These are phyloP conservation scores for Psilocybe azurescens DNA, from an alignment of 768 basidiomycete species.

Conservation along the genomic window DNA sequence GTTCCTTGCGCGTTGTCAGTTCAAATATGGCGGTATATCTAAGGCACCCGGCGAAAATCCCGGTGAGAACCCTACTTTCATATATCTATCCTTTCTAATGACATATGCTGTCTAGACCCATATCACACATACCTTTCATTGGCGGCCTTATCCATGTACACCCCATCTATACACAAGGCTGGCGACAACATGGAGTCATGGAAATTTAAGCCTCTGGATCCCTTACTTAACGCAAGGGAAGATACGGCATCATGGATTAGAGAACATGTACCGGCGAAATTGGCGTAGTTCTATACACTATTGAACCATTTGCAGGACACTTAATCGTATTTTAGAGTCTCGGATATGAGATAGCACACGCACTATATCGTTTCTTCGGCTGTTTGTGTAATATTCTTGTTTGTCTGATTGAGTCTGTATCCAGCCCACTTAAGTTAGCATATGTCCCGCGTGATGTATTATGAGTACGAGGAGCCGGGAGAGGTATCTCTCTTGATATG, in stretches of 20 bases:
- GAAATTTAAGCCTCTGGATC: slow-evolving; percentile 66
- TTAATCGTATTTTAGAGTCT: neutral
- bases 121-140: slow-evolving; percentile 94
- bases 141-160: slow-evolving; percentile 77
- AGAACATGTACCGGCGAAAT: slow-evolving; percentile 50
- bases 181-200: slow-evolving; percentile 45
- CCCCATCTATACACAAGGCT: slow-evolving; percentile 42
- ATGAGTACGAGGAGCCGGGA: too few species aligned
- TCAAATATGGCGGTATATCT: slow-evolving; percentile 86
- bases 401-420: too few species aligned
- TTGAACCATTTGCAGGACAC: neutral
- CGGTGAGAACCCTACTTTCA: slow-evolving; percentile 49
- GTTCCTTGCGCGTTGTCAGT: slow-evolving; percentile 83
- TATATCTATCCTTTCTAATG: neutral
- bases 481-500: too few species aligned
- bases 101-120: slow-evolving; percentile 63
- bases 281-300: neutral
- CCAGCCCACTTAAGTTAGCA: too few species aligned
- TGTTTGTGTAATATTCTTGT: neutral
- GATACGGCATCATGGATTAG: slow-evolving; percentile 74
- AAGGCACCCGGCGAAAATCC: slow-evolving; percentile 83
- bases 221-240: slow-evolving; percentile 70
- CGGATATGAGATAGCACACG: neutral
- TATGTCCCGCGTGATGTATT: too few species aligned
- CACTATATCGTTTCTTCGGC: neutral